Percentiles rank a stretch among this genome's conserved stretches.
Evolutionary conservation across 2,329 filamentous ascomycete species (phyloP).

Genomic region (Elsinoe australis): DNA sequence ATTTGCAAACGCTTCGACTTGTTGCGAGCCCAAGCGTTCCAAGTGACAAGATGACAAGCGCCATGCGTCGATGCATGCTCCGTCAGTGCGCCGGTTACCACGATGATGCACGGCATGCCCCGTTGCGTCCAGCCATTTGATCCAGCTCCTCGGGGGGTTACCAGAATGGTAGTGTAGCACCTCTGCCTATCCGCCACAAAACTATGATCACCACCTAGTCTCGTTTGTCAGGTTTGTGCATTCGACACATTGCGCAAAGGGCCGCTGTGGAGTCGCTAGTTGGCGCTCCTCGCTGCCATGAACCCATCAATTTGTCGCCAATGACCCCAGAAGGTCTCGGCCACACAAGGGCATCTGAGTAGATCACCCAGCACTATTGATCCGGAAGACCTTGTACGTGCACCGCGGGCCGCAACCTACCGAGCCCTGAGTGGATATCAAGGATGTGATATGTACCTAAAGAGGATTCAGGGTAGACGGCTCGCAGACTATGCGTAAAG

Average conservation of each 20-base stretch:
- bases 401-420: conserved; percentile 8
- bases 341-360: neutral
- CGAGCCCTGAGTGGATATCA: neutral
- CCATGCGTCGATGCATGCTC: neutral
- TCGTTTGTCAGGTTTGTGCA: conserved; percentile 1
- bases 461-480: conserved; percentile 6
- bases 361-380: conserved; percentile 10
- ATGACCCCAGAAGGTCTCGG: conserved; percentile 9
- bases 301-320: neutral
- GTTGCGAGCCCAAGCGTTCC: neutral
- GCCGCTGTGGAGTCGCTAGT: neutral
- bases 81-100: conserved; percentile 8
- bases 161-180: neutral
- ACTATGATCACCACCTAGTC: conserved; percentile 2
- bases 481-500: neutral
- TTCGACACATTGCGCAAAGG: conserved; percentile 2
- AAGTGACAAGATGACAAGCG: conserved; percentile 6
- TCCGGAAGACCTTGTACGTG: conserved; percentile 9
- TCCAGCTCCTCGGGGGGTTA: conserved; percentile 7
- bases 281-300: neutral
- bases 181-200: neutral
- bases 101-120: conserved; percentile 9
- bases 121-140: too few relatives aligned
- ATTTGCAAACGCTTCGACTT: neutral
- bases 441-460: conserved; percentile 1